These are phyloP conservation scores for Moricandia arvensis DNA, from an alignment of 345 rosid genomes.

Conservation along the genomic window DNA sequence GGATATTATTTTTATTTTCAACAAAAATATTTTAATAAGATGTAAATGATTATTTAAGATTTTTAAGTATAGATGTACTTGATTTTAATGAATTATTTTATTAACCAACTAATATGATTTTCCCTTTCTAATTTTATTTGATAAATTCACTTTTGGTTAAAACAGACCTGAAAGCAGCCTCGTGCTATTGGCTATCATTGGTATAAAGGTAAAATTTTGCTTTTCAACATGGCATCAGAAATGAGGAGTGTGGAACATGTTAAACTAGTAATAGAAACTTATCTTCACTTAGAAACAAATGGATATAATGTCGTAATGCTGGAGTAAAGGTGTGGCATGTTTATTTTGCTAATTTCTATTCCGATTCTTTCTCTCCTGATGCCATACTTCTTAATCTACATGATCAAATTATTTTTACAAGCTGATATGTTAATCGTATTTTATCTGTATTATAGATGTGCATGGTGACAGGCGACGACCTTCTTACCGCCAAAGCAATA, in stretches of 20 bases:
- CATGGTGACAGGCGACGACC: constrained; percentile 8
- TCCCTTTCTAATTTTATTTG: too few relatives aligned
- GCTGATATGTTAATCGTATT: not conserved
- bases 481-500: constrained; percentile 1
- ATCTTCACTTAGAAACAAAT: not conserved
- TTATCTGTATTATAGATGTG: not conserved
- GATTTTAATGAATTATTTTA: too few relatives aligned
- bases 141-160: too few relatives aligned
- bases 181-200: not conserved
- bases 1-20: too few relatives aligned
- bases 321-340: not conserved
- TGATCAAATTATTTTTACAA: not conserved
- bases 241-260: not conserved
- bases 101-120: too few relatives aligned
- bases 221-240: not conserved
- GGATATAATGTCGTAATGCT: not conserved
- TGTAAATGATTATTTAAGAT: too few relatives aligned
- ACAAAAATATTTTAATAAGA: too few relatives aligned
- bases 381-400: too few relatives aligned
- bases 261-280: not conserved
- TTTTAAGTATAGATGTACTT: too few relatives aligned
- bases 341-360: not conserved
- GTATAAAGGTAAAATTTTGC: not conserved
- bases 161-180: not conserved
- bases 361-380: not conserved